Base-by-base conservation (phyloP, 176 grass and related monocot genomes). In the Triticum dicoccoides region DNA sequence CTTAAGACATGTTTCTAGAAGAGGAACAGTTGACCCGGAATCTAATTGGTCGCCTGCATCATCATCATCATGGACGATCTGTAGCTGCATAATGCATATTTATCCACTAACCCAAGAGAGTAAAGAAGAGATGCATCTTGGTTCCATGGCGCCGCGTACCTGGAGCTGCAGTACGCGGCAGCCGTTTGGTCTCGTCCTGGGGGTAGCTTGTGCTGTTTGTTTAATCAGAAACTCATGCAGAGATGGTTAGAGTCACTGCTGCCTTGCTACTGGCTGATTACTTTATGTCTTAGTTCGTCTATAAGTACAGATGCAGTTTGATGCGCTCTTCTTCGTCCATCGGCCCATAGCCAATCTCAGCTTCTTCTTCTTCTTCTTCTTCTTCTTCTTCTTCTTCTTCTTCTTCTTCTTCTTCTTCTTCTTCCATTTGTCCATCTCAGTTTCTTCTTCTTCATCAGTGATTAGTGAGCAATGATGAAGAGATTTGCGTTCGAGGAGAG, bases 401-500 rank as follows among this genome's bases (percentile, higher is more conserved):
- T n/a, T n/a, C n/a, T n/a, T n/a, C n/a, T n/a, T n/a, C n/a, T n/a
- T n/a, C n/a, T n/a, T n/a, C 13, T 34, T 63, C 45, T 79, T n/a
- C 38, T 51, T 30, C 27, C 33, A 15, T 24, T 12, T 45, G 14
- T 5, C 59, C 20, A 65, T 70, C n/a, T 12, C 38, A 80, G 38
- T 58, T 79, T 90, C 84, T 56, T 78, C 10, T 44, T 51, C 4
- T 15, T 45, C 42, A 65, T 49, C n/a, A n/a, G n/a, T n/a, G 37
- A 29, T 21, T 18, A 51, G 47, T 9, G n/a, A 65, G 20, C 80
- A 65, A 45, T 83, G 58, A 90, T 87, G 89, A 80, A 90, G 75
- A 84, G 75, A 62, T 90, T 80, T 61, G 68, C 85, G 25, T 64
- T 90, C 21, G 41, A 87, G 61, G 85, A 91, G 33, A 18, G 78